These are phyloP conservation scores for Cytospora piceicola DNA, from an alignment of 2,329 filamentous ascomycete genomes.

Conservation along the genomic window DNA sequence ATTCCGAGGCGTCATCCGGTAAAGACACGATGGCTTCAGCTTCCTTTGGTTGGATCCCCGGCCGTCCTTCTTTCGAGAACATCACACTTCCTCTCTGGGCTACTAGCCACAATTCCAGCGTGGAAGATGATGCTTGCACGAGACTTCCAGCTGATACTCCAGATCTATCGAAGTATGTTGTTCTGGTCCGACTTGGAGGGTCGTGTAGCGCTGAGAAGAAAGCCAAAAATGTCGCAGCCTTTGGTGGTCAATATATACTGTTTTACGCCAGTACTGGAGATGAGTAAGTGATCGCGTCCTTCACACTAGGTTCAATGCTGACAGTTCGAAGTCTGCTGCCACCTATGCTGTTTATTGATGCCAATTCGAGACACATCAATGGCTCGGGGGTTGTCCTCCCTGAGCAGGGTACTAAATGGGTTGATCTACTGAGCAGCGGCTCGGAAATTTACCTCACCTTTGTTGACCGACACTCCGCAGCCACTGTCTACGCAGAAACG, in stretches of 20 bases:
- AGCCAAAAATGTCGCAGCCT: slow-evolving; percentile 44
- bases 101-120: slow-evolving; percentile 38
- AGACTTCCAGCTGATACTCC: slow-evolving; percentile 44
- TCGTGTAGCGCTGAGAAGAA: slow-evolving; percentile 36
- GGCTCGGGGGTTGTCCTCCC: slow-evolving; percentile 31
- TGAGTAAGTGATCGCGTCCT: slow-evolving; percentile 5
- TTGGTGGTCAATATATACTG: slow-evolving; percentile 41
- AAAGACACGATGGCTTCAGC: background rate
- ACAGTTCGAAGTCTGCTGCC: background rate
- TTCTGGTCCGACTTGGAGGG: slow-evolving; percentile 45
- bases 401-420: slow-evolving; percentile 35
- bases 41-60: slow-evolving; percentile 31
- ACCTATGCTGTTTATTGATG: background rate
- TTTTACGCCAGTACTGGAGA: slow-evolving; percentile 25
- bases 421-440: slow-evolving; percentile 33
- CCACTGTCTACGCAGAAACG: slow-evolving; percentile 19
- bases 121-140: slow-evolving; percentile 42
- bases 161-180: slow-evolving; percentile 46
- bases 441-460: slow-evolving; percentile 35
- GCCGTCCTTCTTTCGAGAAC: slow-evolving; percentile 28
- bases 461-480: slow-evolving; percentile 15
- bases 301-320: background rate
- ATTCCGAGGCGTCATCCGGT: slow-evolving; percentile 14
- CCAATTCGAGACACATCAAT: slow-evolving; percentile 21
- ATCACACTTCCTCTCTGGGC: slow-evolving; percentile 36